phyloP scores from a whole-genome alignment of 169 alveolate genomes.

The Ichthyophthirius multifiliis region DNA sequence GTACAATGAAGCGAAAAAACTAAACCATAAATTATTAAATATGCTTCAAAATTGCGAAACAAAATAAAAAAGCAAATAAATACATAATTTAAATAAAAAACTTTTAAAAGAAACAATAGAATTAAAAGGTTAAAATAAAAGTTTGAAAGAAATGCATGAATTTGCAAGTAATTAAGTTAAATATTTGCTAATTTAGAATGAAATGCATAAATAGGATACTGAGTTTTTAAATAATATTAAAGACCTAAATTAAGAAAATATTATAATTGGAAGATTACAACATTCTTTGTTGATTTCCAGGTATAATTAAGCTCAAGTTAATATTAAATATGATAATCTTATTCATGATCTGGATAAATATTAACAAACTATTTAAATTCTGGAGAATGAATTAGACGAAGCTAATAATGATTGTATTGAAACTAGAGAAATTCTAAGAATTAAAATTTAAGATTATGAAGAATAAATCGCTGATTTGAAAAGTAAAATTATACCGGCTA shows the following conservation, averaged over 20 bases:
- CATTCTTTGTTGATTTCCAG: constrained; percentile 59
- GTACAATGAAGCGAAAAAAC: constrained; percentile 1
- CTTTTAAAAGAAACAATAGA: neutral
- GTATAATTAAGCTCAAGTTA: constrained; percentile 61
- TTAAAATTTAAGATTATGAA: constrained; percentile 34
- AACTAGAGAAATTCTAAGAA: constrained; percentile 32
- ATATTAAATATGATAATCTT: constrained; percentile 53
- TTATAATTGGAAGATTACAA: constrained; percentile 61
- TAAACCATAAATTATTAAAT: neutral
- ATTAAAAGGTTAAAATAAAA: neutral
- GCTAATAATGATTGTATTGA: constrained; percentile 24
- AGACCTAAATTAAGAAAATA: constrained; percentile 55
- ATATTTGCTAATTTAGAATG: neutral
- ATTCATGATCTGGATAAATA: constrained; percentile 43
- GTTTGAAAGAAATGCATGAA: neutral
- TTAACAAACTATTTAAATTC: constrained; percentile 34
- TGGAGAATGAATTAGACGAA: constrained; percentile 40
- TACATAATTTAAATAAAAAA: neutral
- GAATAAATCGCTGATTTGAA: constrained; percentile 15
- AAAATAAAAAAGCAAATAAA: neutral
- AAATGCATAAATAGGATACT: neutral
- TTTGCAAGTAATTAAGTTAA: neutral
- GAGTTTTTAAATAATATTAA: constrained; percentile 32
- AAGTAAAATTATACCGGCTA: constrained; percentile 32
- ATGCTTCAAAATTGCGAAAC: neutral